Percentiles rank a stretch among this genome's conserved stretches.
phyloP scores from a whole-genome alignment of 2,329 filamentous ascomycete species.

The Ophiostoma ulmi region DNA sequence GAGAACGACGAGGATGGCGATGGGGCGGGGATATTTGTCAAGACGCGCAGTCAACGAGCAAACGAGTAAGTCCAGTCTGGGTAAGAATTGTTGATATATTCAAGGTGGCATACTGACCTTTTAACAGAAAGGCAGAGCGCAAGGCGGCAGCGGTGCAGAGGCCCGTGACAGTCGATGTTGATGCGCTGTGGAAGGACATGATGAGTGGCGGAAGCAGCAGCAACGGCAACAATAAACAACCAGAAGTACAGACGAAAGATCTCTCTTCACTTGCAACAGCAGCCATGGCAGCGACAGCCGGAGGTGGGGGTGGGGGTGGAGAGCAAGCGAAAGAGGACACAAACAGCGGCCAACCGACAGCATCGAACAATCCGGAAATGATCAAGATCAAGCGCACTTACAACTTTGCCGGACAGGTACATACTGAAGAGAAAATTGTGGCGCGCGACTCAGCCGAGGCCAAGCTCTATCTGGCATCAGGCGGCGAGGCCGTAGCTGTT shows the following conservation, averaged over 20 bases:
- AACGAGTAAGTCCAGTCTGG: slow-evolving; percentile 44
- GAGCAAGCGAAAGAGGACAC: not conserved
- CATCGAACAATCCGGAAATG: slow-evolving; percentile 33
- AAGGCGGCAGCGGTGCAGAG: slow-evolving; percentile 48
- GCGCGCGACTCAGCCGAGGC: slow-evolving; percentile 61
- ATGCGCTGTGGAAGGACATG: slow-evolving; percentile 67
- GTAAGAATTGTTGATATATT: not conserved
- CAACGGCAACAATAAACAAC: not conserved
- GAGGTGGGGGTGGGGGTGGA: not conserved
- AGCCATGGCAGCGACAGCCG: slow-evolving; percentile 17
- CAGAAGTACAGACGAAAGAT: not conserved
- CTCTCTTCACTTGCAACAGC: slow-evolving; percentile 22
- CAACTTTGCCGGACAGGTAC: slow-evolving; percentile 67
- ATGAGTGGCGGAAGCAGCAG: slow-evolving; percentile 39
- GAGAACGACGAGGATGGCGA: slow-evolving; percentile 56
- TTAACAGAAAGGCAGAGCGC: slow-evolving; percentile 47
- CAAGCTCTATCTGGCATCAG: slow-evolving; percentile 55
- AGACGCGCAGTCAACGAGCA: slow-evolving; percentile 66
- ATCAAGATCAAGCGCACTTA: slow-evolving; percentile 66
- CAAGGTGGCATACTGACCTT: slow-evolving; percentile 32
- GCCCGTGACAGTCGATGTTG: slow-evolving; percentile 65
- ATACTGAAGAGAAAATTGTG: slow-evolving; percentile 67
- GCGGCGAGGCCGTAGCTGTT: slow-evolving; percentile 35
- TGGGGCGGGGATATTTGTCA: slow-evolving; percentile 60
- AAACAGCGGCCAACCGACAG: slow-evolving; percentile 21